phyloP scores from a whole-genome alignment of 75 land plant species.

The Picea glauca region DNA sequence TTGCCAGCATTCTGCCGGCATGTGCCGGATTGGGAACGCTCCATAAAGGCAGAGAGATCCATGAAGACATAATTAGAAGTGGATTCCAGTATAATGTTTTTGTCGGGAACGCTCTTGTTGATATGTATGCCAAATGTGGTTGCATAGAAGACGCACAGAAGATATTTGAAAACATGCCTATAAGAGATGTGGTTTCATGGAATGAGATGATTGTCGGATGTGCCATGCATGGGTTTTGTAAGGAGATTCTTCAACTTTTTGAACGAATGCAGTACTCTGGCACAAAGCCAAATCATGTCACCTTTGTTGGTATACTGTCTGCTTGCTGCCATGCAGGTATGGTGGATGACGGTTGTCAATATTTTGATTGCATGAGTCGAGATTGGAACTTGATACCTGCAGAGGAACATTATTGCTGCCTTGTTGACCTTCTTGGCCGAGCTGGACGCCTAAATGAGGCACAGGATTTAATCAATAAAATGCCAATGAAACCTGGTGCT shows the following conservation, averaged over 20 bases:
- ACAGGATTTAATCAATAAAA: neutral
- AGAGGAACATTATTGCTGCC: constrained; percentile 10
- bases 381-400: constrained; percentile 3
- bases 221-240: constrained; percentile 21
- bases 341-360: neutral
- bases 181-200: constrained; percentile 14
- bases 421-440: constrained; percentile 15
- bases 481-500: neutral
- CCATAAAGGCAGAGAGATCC: constrained; percentile 9
- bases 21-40: constrained; percentile 8
- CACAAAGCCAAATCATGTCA: constrained; percentile 18
- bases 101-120: constrained; percentile 7
- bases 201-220: constrained; percentile 22
- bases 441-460: constrained; percentile 17
- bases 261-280: constrained; percentile 26
- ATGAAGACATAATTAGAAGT: constrained; percentile 2
- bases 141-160: neutral
- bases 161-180: constrained; percentile 11
- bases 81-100: neutral
- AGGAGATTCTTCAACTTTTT: constrained; percentile 11
- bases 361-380: constrained; percentile 1
- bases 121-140: constrained; percentile 19
- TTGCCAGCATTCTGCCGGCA: constrained; percentile 11
- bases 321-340: constrained; percentile 26
- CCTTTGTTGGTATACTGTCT: constrained; percentile 18